Conservation (phyloP, 257 asterid species). For the Solanum paucissectum region DNA sequence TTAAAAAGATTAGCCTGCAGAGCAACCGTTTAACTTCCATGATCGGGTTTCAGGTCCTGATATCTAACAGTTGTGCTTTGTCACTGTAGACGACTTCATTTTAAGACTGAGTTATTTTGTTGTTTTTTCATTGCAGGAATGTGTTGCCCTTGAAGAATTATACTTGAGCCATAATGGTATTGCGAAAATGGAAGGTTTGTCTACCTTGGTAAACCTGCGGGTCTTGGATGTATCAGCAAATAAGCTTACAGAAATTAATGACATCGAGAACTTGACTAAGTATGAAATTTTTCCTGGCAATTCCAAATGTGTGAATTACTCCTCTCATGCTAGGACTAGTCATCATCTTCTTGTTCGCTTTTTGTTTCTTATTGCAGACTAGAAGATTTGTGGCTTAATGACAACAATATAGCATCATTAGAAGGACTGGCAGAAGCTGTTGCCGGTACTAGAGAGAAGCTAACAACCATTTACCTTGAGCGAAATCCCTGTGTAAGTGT, state of each 20-base stretch:
- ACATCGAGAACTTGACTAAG: slow-evolving; percentile 48
- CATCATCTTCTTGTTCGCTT: slow-evolving; percentile 1
- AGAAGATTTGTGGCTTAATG: slow-evolving; percentile 97
- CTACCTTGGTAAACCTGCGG: slow-evolving; percentile 67
- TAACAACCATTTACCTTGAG: slow-evolving; percentile 91
- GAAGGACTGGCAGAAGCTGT: slow-evolving; percentile 66
- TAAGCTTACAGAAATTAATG: slow-evolving; percentile 71
- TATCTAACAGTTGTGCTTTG: background rate
- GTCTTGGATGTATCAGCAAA: slow-evolving; percentile 88
- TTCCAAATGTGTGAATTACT: background rate
- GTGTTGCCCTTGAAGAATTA: slow-evolving; percentile 79
- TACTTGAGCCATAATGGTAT: slow-evolving; percentile 98
- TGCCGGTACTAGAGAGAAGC: slow-evolving; percentile 52
- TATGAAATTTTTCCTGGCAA: slow-evolving; percentile 12
- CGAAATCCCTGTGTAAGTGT: slow-evolving; percentile 88
- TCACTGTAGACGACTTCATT: background rate
- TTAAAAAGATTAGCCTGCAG: slow-evolving; percentile 93
- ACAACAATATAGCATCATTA: slow-evolving; percentile 63
- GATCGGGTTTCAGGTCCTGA: slow-evolving; percentile 71
- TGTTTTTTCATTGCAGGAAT: slow-evolving; percentile 43
- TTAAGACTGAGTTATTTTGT: background rate
- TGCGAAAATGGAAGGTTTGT: slow-evolving; percentile 79
- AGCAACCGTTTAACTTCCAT: slow-evolving; percentile 84
- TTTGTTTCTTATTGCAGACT: slow-evolving; percentile 37
- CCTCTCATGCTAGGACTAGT: background rate